phyloP scores from a whole-genome alignment of 805 yeast genomes.

The Candida quercuum region DNA sequence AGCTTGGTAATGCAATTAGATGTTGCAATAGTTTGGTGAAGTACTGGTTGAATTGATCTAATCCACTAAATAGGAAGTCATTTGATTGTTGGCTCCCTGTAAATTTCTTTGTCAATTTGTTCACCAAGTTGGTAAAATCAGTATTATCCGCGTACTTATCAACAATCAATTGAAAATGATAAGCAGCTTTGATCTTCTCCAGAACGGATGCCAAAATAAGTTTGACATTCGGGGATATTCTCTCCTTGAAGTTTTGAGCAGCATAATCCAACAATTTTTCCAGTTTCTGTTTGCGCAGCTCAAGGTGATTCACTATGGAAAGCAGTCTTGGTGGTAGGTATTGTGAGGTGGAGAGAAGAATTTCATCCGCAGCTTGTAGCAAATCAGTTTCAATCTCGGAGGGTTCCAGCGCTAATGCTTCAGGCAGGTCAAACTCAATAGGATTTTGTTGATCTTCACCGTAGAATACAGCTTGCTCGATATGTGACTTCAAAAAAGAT shows the following conservation, averaged over 20 bases:
- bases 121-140: constrained; percentile 2
- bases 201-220: constrained; percentile 33
- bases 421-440: constrained; percentile 41
- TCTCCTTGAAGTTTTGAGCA: constrained; percentile 37
- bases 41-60: constrained; percentile 23
- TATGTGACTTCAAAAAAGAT: constrained; percentile 57
- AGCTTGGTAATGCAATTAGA: constrained; percentile 8
- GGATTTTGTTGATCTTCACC: constrained; percentile 39
- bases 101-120: constrained; percentile 4
- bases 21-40: constrained; percentile 21
- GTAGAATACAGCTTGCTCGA: constrained; percentile 81
- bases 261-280: constrained; percentile 41
- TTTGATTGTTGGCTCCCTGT: constrained; percentile 12
- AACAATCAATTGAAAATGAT: constrained; percentile 8
- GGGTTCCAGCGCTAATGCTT: constrained; percentile 37
- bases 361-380: constrained; percentile 43
- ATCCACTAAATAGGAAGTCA: constrained; percentile 21
- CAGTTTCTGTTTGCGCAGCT: constrained; percentile 40
- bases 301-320: constrained; percentile 46
- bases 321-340: constrained; percentile 52
- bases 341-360: constrained; percentile 48
- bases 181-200: constrained; percentile 44
- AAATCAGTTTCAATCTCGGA: constrained; percentile 49
- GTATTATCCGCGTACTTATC: constrained; percentile 3
- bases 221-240: constrained; percentile 29